Base-by-base conservation (phyloP, 495 filamentous ascomycete species). In the Ascodesmis nigricans region DNA sequence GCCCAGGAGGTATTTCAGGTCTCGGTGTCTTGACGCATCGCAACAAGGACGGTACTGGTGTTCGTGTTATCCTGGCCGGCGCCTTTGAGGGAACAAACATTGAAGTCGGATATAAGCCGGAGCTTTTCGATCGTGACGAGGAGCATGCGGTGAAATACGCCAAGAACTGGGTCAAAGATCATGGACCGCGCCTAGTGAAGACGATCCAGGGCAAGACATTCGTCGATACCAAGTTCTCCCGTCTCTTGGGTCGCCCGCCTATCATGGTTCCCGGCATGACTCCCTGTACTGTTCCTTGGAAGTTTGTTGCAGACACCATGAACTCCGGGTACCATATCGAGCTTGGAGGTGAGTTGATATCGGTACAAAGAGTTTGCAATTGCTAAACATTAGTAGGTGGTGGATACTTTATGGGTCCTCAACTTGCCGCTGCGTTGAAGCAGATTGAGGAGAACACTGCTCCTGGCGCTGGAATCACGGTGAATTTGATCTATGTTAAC, bases 221-320 rank as follows among this genome's bases (percentile, higher is more conserved):
- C 38, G 87, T 97, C 18, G 82, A 93, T 57, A 97, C 87, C 26
- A 92, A 91, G 65, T 92, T 97, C 78, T 92, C 81, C 58, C 65
- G 83, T 44, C 60, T 92, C 14, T 61, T 95, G 21, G 83, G 87
- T 22, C 64, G 91, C 10, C 82, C 87, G 8, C 87, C 76, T 0
- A 60, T 95, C 32, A 78, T 92, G 72, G 80, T 92, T 9, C 79
- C 84, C 21, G 84, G 82, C 47, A 95, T 95, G 84, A 95, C 83
- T 2, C 84, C 83, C 10, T 75, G 73, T 42, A 95, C 83, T 10
- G 82, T 91, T 1, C 69, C 82, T 18, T 91, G 79, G 79, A 80
- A 92, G 49, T 92, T 95, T 46, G 77, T 92, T 23, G 77, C 79
- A n/a, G 78, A 82, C 1, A 83, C 77, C 0, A 92, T 91, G 75